Conservation (phyloP, 2,329 filamentous ascomycete genomes). For the Thermomyces lanuginosus region DNA sequence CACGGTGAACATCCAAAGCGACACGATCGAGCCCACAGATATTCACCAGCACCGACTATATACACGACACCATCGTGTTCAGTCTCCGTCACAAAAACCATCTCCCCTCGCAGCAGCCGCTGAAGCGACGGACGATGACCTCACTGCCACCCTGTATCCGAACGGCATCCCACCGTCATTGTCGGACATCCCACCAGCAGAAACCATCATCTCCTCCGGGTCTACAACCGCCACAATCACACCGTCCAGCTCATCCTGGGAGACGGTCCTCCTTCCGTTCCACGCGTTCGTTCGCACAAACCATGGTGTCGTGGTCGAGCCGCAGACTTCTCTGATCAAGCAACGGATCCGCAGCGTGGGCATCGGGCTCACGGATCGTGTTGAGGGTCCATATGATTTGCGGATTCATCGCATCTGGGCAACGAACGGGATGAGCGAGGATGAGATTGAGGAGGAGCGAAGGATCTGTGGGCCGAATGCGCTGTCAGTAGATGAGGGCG, state of each 20-base stretch:
- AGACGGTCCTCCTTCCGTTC: slow-evolving; percentile 83
- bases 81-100: background rate
- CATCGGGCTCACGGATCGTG: slow-evolving; percentile 73
- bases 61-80: slow-evolving; percentile 26
- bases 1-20: slow-evolving; percentile 89
- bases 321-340: slow-evolving; percentile 74
- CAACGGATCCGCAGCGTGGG: slow-evolving; percentile 76
- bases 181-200: slow-evolving; percentile 22
- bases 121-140: slow-evolving; percentile 10
- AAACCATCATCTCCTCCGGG: slow-evolving; percentile 19
- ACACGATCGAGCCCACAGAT: slow-evolving; percentile 85
- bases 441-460: slow-evolving; percentile 25
- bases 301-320: slow-evolving; percentile 78
- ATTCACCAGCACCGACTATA: slow-evolving; percentile 84
- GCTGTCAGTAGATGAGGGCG: slow-evolving; percentile 21
- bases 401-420: slow-evolving; percentile 80
- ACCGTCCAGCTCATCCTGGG: slow-evolving; percentile 68
- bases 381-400: slow-evolving; percentile 77
- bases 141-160: slow-evolving; percentile 12
- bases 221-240: slow-evolving; percentile 13
- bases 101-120: slow-evolving; percentile 7
- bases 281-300: slow-evolving; percentile 92
- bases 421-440: slow-evolving; percentile 48
- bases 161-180: slow-evolving; percentile 19
- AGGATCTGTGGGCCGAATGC: slow-evolving; percentile 25